Evolutionary conservation across 768 basidiomycete genomes (phyloP), one percentile per base, ranked within the genome.

Genomic region (Termitomyces sp.): DNA sequence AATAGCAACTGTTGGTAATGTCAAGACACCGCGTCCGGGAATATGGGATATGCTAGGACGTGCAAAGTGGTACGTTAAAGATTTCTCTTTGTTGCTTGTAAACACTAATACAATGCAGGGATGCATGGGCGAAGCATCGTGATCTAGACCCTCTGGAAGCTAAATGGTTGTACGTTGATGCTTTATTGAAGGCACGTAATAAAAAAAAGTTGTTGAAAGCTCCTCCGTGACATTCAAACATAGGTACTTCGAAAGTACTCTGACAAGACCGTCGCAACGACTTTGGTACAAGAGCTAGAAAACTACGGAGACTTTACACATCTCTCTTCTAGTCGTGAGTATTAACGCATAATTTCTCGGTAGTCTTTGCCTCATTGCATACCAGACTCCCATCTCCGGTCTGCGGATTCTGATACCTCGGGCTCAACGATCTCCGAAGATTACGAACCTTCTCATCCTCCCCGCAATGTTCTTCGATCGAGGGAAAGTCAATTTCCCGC

Each of bases 91-190:
- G 22, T 22, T 26, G 33, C 48, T 33, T 35, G 24, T 57, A 50
- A 52, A 28, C 28, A 36, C 55, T 65, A 35, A 64, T 42, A 38
- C 57, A 26, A 18, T 22, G 26, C 53, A 94, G 93, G 92, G 94
- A 95, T 75, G 91, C 91, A 45, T 98, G 95, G 95, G 87, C 89
- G 48, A 96, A 94, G 69, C 92, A 95, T 68, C 88, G 86, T 63
- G 92, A 94, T 61, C 68, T 94, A 42, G 84, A 87, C 61, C 68
- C 81, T 24, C 80, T 80, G 54, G 90, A 95, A 66, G 94, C 95
- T 2, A 95, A 93, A 72, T 87, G 86, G 81, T 70, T 87, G 18
- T 98, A 98, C 72, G 92, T 96, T 2, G 90, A 93, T 55, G 88
- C 92, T 10, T 70, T 98, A 45, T 70, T 95, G 42, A 91, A 90